Evolutionary conservation across 2,329 filamentous ascomycete species (phyloP), one percentile per base, ranked within the genome.

Genomic region (Pseudogymnoascus sp.): DNA sequence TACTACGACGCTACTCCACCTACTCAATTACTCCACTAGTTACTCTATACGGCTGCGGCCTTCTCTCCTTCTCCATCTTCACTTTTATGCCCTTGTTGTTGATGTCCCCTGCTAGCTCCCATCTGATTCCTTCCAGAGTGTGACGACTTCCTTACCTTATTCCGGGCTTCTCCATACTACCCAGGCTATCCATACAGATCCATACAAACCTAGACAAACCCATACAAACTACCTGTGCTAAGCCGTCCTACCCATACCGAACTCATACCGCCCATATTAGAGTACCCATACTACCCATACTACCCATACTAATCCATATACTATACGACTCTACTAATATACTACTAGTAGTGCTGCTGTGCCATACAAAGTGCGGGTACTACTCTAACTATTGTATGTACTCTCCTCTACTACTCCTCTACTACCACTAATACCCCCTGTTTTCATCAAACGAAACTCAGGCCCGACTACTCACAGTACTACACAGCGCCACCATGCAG

Each of bases 121-220:
- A 46, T 46, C 42, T 46, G 42, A 46, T 46, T 46, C 42, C 42
- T 46, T 46, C 42, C 21, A 46, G 42, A 46, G 42, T 46, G 42
- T 46, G 42, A 46, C 42, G 42, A 46, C 42, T 46, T 46, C 42
- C 42, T 25, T 46, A 46, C 42, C 42, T 46, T 46, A 46, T 46
- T 46, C 42, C 21, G 42, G 25, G 25, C 42, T 46, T 46, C 42
- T 46, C 42, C 42, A 46, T 46, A 46, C 40, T 42, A 42, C 16
- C 38, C 38, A 42, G 8, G 10, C 7, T 28, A 2, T 4, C 21
- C 21, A 28, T 28, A 28, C 36, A 38, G 4, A n/a, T 12, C 31
- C 11, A 34, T 34, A 34, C 31, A 34, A 34, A 34, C 31, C 25
- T 21, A 21, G 21, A 21, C 21, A 21, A 21, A 31, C 28, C 28